Conservation (phyloP, 164 flowering plant species). For the Vitis rupestris region DNA sequence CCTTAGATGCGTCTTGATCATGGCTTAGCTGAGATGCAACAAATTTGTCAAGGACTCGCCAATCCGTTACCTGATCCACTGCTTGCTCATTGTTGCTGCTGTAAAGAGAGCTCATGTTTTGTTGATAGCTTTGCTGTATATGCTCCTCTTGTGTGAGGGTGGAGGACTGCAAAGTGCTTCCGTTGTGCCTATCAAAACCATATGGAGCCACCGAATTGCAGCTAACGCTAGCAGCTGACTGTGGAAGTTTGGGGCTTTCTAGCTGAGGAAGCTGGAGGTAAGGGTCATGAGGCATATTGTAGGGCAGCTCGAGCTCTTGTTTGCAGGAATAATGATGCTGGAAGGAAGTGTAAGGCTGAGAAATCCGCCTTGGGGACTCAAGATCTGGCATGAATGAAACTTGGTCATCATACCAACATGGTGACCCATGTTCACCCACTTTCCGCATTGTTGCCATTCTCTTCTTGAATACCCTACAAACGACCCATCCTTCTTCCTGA, state of each 20-base stretch:
- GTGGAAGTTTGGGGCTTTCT: conserved; percentile 72
- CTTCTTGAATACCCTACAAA: conserved; percentile 95
- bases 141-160: conserved; percentile 50
- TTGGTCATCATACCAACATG: conserved; percentile 87
- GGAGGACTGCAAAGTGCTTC: conserved; percentile 41
- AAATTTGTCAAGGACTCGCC: conserved; percentile 87
- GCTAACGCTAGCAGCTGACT: conserved; percentile 31
- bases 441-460: conserved; percentile 50
- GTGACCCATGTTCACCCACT: conserved; percentile 58
- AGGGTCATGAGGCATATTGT: conserved; percentile 44
- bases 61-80: conserved; percentile 75
- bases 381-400: conserved; percentile 77
- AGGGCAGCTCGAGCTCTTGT: conserved; percentile 65
- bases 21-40: conserved; percentile 92
- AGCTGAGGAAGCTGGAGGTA: conserved; percentile 80
- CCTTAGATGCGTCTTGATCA: conserved; percentile 46
- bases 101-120: conserved; percentile 31
- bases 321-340: conserved; percentile 56
- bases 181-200: conserved; percentile 29
- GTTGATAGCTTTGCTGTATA: conserved; percentile 39
- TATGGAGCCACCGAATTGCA: conserved; percentile 40
- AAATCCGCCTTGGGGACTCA: conserved; percentile 51
- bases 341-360: conserved; percentile 32
- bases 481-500: conserved; percentile 96
- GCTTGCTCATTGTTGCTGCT: conserved; percentile 39